Evolutionary conservation across 108 stramenopile genomes (phyloP).

Genomic region (Nitzschia sp.): DNA sequence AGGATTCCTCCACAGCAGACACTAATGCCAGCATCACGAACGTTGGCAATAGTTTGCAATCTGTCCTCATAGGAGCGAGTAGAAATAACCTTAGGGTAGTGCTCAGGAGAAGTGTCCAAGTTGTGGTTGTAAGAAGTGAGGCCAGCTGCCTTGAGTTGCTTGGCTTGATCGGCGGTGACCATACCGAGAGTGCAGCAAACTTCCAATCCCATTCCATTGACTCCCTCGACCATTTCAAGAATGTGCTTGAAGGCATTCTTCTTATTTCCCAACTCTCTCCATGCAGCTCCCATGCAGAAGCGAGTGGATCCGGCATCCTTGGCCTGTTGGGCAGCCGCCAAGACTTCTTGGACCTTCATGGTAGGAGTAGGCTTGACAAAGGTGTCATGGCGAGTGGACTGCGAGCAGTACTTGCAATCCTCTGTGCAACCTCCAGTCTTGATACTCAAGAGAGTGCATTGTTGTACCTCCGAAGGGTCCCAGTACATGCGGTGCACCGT

Average conservation of each 20-base stretch:
- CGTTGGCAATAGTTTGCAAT: conserved; percentile 92
- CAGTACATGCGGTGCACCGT: conserved; percentile 97
- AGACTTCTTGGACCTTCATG: conserved; percentile 96
- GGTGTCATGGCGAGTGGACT: conserved; percentile 93
- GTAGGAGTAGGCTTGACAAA: conserved; percentile 98
- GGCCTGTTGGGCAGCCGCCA: conserved; percentile 90
- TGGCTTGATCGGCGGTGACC: conserved; percentile 93
- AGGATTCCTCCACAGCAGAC: conserved; percentile 98
- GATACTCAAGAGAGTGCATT: conserved; percentile 94
- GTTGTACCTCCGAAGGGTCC: conserved; percentile 94
- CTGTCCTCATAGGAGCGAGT: conserved; percentile 96
- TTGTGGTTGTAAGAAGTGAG: conserved; percentile 98
- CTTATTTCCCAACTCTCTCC: conserved; percentile 97
- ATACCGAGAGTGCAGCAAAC: conserved; percentile 97
- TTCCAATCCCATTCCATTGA: conserved; percentile 92
- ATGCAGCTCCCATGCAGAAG: conserved; percentile 98
- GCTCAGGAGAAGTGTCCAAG: conserved; percentile 94
- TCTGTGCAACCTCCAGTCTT: conserved; percentile 99
- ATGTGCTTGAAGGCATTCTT: conserved; percentile 97
- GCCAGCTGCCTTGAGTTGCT: conserved; percentile 95
- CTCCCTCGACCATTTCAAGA: conserved; percentile 92
- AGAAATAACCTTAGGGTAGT: conserved; percentile 93
- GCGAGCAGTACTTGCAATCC: conserved; percentile 96
- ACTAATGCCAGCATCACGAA: conserved; percentile 94
- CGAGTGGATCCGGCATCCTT: conserved; percentile 97